Base-by-base conservation (phyloP, 192 early-diverging fungal species). In the Podila clonocystis region DNA sequence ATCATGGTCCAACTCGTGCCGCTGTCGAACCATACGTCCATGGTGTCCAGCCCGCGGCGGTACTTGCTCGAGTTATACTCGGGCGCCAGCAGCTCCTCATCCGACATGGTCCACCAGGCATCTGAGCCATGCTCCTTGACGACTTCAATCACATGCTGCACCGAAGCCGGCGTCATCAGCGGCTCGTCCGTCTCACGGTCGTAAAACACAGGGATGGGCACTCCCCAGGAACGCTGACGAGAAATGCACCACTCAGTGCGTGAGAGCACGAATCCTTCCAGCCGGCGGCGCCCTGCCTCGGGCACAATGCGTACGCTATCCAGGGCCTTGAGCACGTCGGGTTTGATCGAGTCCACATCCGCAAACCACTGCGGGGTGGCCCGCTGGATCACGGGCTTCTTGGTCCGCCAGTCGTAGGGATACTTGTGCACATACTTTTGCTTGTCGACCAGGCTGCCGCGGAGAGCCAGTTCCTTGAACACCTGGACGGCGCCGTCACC, bases 1-100 rank as follows among this genome's bases (percentile, higher is more conserved):
- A 95, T 73, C 70, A 90, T 76, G 50, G 89, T 90, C 94, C 94
- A 94, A 49, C 90, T 92, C 38, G 89, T 91, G 8, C 94, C 94
- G 67, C 91, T 93, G 73, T 95, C 94, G 64, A 95, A 95, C 93
- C 94, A 95, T n/a, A 95, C 94, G 63, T 95, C 94, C 94, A 95
- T 94, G 2, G 93, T 95, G 68, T 95, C 94, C n/a, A 73, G 82
- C 17, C 94, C 93, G 58, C 82, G 83, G 33, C 77, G 74, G 50
- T 91, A 94, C 0, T 13, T 64, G 34, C 85, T 86, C 9, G 90
- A 89, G 58, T 86, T 64, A 65, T 91, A 91, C 65, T 87, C 70
- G 12, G 91, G 90, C 1, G 87, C 89, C 45, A 95, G 67, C 5
- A 88, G 41, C 41, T 87, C 83, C 17, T 90, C 92, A 4, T 87